phyloP scores from a whole-genome alignment of 2,329 filamentous ascomycete genomes.

The Beauveria asiatica region DNA sequence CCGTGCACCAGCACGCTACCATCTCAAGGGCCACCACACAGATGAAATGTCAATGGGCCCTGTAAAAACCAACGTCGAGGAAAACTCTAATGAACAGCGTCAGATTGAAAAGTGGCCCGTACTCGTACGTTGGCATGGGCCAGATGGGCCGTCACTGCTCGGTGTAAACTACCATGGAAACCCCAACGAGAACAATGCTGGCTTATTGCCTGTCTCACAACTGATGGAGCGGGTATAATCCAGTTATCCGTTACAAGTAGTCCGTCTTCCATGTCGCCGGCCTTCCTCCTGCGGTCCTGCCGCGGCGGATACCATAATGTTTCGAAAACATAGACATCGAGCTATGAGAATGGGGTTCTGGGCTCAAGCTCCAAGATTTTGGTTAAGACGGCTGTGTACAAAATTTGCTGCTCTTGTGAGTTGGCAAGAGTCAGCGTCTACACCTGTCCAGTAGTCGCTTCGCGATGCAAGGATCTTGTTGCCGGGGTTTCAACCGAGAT shows the following conservation, averaged over 20 bases:
- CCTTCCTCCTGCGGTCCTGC: not conserved
- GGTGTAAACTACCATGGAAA: too few species aligned
- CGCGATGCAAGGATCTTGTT: too few species aligned
- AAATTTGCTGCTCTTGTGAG: too few species aligned
- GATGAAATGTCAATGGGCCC: not conserved
- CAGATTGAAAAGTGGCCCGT: not conserved
- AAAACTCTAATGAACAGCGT: not conserved
- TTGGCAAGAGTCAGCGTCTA: too few species aligned
- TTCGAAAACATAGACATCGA: too few species aligned
- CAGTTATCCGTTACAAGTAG: too few species aligned
- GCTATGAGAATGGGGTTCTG: too few species aligned
- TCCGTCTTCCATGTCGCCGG: not conserved
- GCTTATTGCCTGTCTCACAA: not conserved
- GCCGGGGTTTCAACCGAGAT: too few species aligned
- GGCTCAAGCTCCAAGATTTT: too few species aligned
- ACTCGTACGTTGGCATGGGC: not conserved
- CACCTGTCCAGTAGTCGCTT: too few species aligned
- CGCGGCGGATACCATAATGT: too few species aligned
- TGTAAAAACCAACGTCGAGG: not conserved
- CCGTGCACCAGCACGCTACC: not conserved
- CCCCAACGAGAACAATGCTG: not conserved
- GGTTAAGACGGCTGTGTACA: too few species aligned
- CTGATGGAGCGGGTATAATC: not conserved
- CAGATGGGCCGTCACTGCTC: not conserved
- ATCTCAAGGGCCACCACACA: not conserved